These are phyloP conservation scores for Rhodomyrtus psidioides DNA, from an alignment of 441 rosid genomes.

Conservation along the genomic window DNA sequence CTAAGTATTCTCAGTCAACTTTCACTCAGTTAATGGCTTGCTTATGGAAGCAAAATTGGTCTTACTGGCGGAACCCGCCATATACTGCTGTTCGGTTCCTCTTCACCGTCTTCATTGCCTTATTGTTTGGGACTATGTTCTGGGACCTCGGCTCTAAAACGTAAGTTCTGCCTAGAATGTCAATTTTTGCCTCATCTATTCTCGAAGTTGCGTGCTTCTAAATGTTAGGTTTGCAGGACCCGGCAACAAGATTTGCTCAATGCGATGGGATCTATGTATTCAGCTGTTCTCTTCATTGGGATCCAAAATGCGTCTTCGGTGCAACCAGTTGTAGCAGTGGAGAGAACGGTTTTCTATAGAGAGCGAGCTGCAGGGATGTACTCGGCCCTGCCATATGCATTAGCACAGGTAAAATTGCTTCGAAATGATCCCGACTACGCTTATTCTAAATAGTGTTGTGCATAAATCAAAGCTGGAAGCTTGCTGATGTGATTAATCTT, in stretches of 20 bases:
- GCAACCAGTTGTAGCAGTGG: neutral
- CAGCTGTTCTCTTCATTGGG: neutral
- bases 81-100: neutral
- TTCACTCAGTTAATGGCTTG: neutral
- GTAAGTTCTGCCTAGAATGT: neutral
- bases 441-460: neutral
- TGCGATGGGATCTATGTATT: neutral
- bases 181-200: neutral
- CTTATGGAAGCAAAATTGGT: neutral
- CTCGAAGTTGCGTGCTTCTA: neutral
- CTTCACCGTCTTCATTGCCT: neutral
- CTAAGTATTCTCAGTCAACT: neutral
- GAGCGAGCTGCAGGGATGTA: neutral
- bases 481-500: neutral
- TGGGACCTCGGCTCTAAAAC: neutral
- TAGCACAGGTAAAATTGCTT: neutral
- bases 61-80: neutral
- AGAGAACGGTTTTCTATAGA: neutral
- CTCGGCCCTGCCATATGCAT: neutral
- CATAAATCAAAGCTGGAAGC: neutral
- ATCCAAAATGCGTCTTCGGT: neutral
- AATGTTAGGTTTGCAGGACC: neutral
- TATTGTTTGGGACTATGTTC: neutral
- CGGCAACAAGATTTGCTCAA: neutral
- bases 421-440: neutral